Conservation (phyloP, 106 monocot genomes). For the Xerophyta viscosa region DNA sequence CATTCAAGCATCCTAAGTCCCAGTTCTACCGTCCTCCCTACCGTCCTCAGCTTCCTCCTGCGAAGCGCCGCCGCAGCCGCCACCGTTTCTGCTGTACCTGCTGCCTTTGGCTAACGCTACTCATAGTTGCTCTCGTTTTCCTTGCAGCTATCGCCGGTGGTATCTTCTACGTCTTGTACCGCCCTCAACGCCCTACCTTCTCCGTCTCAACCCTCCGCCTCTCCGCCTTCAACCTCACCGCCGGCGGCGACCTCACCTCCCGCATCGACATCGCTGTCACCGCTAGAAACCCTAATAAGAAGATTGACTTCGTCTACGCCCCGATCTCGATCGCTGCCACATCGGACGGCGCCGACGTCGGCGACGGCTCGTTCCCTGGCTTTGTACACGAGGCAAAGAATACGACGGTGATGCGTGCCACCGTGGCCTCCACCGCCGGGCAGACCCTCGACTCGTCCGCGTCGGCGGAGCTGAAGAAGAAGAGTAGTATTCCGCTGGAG, state of each 20-base stretch:
- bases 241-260: conserved; percentile 25
- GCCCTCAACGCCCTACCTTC: conserved; percentile 39
- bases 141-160: conserved; percentile 47
- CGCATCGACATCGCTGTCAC: conserved; percentile 37
- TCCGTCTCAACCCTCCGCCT: conserved; percentile 35
- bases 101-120: conserved; percentile 35
- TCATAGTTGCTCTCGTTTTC: conserved; percentile 29
- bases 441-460: conserved; percentile 20
- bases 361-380: conserved; percentile 28
- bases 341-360: conserved; percentile 22
- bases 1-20: conserved; percentile 14
- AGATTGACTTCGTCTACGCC: conserved; percentile 35
- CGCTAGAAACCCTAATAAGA: conserved; percentile 40
- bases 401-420: conserved; percentile 33
- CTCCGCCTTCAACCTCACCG: conserved; percentile 25
- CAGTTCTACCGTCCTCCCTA: conserved; percentile 23
- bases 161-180: conserved; percentile 42
- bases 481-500: conserved; percentile 20
- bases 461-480: conserved; percentile 39
- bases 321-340: conserved; percentile 25
- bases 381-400: conserved; percentile 32
- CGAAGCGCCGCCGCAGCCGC: conserved; percentile 17
- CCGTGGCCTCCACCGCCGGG: conserved; percentile 14
- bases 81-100: conserved; percentile 22
- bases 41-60: conserved; percentile 24